phyloP scores from a whole-genome alignment of 805 yeast genomes.

The Hanseniaspora taiwanica region DNA sequence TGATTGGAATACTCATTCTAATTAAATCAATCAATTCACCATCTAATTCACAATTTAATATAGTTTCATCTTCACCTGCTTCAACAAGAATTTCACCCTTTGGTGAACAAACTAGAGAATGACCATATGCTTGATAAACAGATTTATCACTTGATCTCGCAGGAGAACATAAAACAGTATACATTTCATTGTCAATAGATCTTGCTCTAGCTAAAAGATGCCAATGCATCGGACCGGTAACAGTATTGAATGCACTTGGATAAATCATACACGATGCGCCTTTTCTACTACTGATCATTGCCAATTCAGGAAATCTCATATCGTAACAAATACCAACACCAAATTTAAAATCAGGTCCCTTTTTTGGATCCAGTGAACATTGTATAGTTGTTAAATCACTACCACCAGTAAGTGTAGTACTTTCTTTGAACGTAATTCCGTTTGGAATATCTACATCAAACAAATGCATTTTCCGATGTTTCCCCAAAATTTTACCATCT shows the following conservation, averaged over 20 bases:
- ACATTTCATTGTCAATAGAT: slow-evolving; percentile 63
- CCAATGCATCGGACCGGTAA: slow-evolving; percentile 80
- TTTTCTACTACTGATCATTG: slow-evolving; percentile 52
- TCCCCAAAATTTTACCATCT: slow-evolving; percentile 64
- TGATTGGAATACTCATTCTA: slow-evolving; percentile 57
- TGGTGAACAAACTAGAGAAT: slow-evolving; percentile 51
- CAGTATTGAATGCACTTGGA: slow-evolving; percentile 77
- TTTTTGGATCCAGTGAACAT: slow-evolving; percentile 6
- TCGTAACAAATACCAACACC: slow-evolving; percentile 86
- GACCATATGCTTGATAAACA: slow-evolving; percentile 56
- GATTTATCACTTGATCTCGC: slow-evolving; percentile 54
- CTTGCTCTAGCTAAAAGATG: slow-evolving; percentile 58
- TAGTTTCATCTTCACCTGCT: slow-evolving; percentile 69
- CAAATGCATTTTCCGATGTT: slow-evolving; percentile 81
- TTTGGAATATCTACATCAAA: slow-evolving; percentile 90
- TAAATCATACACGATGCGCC: slow-evolving; percentile 65
- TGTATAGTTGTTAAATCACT: slow-evolving; percentile 55
- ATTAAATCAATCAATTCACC: slow-evolving; percentile 43
- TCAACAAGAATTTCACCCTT: slow-evolving; percentile 48
- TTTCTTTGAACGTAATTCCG: slow-evolving; percentile 80
- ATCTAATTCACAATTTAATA: slow-evolving; percentile 60
- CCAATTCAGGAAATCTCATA: slow-evolving; percentile 68
- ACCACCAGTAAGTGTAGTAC: slow-evolving; percentile 64
- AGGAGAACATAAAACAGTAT: slow-evolving; percentile 73
- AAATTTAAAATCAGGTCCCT: slow-evolving; percentile 33